Percentiles rank a stretch among this genome's conserved stretches.
phyloP scores from a whole-genome alignment of 2,329 filamentous ascomycete genomes.

The Diaporthe ampelina region DNA sequence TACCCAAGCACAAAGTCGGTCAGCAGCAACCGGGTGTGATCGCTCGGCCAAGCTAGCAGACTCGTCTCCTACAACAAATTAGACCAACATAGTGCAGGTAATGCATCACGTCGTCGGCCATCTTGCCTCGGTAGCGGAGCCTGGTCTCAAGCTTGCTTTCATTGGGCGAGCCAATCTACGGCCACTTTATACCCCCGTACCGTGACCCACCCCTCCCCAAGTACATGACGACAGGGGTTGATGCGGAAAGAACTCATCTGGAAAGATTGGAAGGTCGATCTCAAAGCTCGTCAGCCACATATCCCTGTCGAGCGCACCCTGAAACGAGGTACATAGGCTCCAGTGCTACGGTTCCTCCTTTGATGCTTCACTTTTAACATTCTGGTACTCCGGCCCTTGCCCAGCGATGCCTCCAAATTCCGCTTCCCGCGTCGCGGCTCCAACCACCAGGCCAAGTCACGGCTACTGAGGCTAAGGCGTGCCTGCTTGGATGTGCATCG shows the following conservation, averaged over 20 bases:
- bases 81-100: not conserved
- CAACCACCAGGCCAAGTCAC: not conserved
- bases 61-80: not conserved
- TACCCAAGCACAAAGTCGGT: conserved; percentile 30
- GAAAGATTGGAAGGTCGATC: conserved; percentile 41
- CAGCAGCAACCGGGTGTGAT: conserved; percentile 17
- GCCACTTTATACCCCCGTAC: conserved; percentile 14
- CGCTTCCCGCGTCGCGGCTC: conserved; percentile 19
- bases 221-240: conserved; percentile 35
- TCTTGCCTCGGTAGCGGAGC: conserved; percentile 22
- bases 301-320: conserved; percentile 40
- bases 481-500: not conserved
- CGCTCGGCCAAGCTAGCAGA: conserved; percentile 1
- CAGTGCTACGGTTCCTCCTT: conserved; percentile 39
- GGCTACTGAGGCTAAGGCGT: not conserved
- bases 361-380: conserved; percentile 34
- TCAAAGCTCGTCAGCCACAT: conserved; percentile 27
- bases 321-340: conserved; percentile 41
- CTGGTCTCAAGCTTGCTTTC: not conserved
- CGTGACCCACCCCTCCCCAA: conserved; percentile 1
- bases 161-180: conserved; percentile 32
- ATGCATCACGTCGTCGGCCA: conserved; percentile 14
- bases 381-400: conserved; percentile 20
- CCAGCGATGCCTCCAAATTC: conserved; percentile 4
- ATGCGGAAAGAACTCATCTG: conserved; percentile 39